phyloP scores from a whole-genome alignment of 1,284 basidiomycete genomes.

The Naganishia cerealis region DNA sequence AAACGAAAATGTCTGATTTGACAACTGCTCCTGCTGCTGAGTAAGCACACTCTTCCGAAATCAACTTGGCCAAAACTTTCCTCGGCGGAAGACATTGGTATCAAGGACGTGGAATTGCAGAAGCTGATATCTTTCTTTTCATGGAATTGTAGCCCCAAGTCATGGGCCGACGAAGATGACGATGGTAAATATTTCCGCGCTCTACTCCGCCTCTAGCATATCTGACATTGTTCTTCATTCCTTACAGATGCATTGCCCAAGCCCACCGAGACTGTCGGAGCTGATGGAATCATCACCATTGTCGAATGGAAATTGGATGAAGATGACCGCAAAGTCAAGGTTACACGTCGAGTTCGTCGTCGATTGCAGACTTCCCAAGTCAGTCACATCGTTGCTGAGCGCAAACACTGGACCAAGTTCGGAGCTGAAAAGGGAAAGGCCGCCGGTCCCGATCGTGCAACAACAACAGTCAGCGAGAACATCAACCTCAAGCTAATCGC shows the following conservation, averaged over 20 bases:
- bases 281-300: conserved; percentile 83
- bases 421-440: conserved; percentile 86
- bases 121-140: background rate
- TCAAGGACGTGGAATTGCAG: background rate
- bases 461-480: conserved; percentile 93
- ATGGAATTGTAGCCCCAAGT: conserved; percentile 3
- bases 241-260: conserved; percentile 38
- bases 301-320: conserved; percentile 84
- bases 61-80: background rate
- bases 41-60: background rate
- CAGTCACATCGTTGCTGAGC: conserved; percentile 87
- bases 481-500: conserved; percentile 79
- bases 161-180: conserved; percentile 22
- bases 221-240: background rate
- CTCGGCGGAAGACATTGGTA: background rate
- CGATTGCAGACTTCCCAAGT: conserved; percentile 76
- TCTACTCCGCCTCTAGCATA: background rate
- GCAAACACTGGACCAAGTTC: conserved; percentile 92
- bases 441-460: conserved; percentile 85
- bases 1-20: conserved; percentile 18
- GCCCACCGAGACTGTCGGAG: conserved; percentile 68
- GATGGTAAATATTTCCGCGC: conserved; percentile 2
- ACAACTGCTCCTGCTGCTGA: conserved; percentile 23
- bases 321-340: conserved; percentile 93
- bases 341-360: conserved; percentile 81